Percentiles rank a stretch among this genome's conserved stretches.
These are phyloP conservation scores for Ophiostoma sp. DNA, from an alignment of 2,329 filamentous ascomycete genomes.

Conservation along the genomic window DNA sequence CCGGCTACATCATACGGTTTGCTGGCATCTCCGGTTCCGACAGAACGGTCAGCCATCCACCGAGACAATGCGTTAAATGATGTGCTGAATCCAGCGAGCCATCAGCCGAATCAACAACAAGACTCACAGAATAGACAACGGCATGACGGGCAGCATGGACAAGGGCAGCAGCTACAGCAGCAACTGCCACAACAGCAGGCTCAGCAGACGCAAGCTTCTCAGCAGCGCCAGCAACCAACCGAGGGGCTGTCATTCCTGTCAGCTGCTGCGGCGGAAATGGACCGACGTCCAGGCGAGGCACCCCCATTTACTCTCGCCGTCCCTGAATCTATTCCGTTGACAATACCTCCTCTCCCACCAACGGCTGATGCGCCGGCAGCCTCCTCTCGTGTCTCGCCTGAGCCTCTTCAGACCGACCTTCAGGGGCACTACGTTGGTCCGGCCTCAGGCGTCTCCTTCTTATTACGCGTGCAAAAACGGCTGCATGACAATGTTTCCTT, in stretches of 20 bases:
- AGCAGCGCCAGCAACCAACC: not conserved
- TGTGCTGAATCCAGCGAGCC: not conserved
- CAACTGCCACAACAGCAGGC: not conserved
- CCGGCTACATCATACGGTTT: not conserved
- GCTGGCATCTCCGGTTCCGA: not conserved
- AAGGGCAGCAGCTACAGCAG: not conserved
- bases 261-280: slow-evolving; percentile 12
- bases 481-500: slow-evolving; percentile 44
- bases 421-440: slow-evolving; percentile 51
- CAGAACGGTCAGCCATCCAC: not conserved
- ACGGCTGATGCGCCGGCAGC: not conserved
- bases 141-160: not conserved
- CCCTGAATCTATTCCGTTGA: not conserved
- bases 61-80: not conserved
- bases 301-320: not conserved
- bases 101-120: not conserved
- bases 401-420: slow-evolving; percentile 46
- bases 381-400: slow-evolving; percentile 45
- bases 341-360: not conserved
- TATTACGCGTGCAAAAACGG: slow-evolving; percentile 51
- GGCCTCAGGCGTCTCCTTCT: slow-evolving; percentile 50
- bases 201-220: not conserved
- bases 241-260: slow-evolving; percentile 15
- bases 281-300: slow-evolving; percentile 3
- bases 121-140: not conserved